phyloP scores from a whole-genome alignment of 164 flowering plant species.

The Cinnamomum chago region DNA sequence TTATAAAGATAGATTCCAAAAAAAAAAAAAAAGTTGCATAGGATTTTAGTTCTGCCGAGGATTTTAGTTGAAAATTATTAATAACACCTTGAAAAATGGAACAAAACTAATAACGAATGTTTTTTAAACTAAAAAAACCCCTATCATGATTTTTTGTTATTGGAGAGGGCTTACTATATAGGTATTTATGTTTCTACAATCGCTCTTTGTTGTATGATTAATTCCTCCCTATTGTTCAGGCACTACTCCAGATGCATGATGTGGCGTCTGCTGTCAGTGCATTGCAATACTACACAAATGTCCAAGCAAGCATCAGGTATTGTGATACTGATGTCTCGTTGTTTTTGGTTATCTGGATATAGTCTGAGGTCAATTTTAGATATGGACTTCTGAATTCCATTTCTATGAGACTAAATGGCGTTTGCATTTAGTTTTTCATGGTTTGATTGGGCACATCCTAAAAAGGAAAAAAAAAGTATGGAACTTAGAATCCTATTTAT shows the following conservation, averaged over 20 bases:
- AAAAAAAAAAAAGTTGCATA: no score
- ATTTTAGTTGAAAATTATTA: no score
- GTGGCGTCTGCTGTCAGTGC: slow-evolving; percentile 73
- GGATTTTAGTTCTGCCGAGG: no score
- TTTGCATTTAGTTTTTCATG: not conserved
- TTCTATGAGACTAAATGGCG: not conserved
- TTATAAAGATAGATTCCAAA: no score
- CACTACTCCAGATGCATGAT: slow-evolving; percentile 97
- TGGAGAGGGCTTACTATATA: no score
- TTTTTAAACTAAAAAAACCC: no score
- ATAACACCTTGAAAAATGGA: no score
- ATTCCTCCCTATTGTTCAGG: slow-evolving; percentile 35
- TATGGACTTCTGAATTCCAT: not conserved
- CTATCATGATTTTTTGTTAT: no score
- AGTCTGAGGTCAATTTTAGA: not conserved
- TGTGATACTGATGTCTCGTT: not conserved
- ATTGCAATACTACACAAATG: slow-evolving; percentile 68
- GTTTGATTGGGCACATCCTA: not conserved
- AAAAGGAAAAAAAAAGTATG: no score
- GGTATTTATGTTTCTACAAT: not conserved
- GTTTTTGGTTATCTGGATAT: not conserved
- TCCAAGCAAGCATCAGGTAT: slow-evolving; percentile 86
- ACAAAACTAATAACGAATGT: no score
- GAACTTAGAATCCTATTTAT: no score
- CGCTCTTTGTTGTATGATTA: not conserved